A percentile compares a stretch with the other conserved stretches of the same genome.
Conservation (phyloP, 2,329 filamentous ascomycete genomes). For the Alternaria novae-zelandiae region DNA sequence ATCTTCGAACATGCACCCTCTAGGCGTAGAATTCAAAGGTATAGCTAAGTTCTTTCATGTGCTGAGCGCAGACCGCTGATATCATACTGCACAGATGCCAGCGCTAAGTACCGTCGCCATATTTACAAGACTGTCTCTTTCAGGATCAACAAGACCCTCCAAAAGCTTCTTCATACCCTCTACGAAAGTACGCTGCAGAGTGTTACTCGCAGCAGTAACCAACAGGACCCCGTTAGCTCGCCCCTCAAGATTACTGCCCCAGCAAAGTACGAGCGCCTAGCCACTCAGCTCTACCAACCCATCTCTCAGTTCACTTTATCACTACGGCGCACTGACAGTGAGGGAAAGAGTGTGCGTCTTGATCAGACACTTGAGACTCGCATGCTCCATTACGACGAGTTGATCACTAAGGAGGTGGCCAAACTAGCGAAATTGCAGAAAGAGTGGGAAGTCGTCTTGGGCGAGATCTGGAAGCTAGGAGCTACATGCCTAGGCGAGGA, state of each 20-base stretch:
- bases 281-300: constrained; percentile 25
- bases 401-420: constrained; percentile 23
- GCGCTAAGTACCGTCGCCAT: constrained; percentile 32
- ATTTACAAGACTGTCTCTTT: constrained; percentile 24
- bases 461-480: constrained; percentile 42
- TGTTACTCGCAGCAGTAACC: constrained; percentile 7
- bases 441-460: constrained; percentile 35
- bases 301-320: constrained; percentile 25
- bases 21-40: constrained; percentile 40
- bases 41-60: neutral
- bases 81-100: constrained; percentile 26
- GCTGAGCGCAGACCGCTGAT: constrained; percentile 9
- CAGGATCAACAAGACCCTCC: constrained; percentile 30
- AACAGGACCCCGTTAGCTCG: neutral
- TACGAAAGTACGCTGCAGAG: constrained; percentile 22
- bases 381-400: constrained; percentile 28
- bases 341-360: constrained; percentile 16
- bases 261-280: constrained; percentile 24
- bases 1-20: constrained; percentile 23
- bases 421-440: constrained; percentile 28
- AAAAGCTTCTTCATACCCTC: constrained; percentile 14
- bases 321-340: constrained; percentile 7
- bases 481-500: constrained; percentile 29
- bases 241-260: constrained; percentile 24
- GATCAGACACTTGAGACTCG: constrained; percentile 22